phyloP scores from a whole-genome alignment of 1,284 basidiomycete genomes.

The Malassezia obtusa region DNA sequence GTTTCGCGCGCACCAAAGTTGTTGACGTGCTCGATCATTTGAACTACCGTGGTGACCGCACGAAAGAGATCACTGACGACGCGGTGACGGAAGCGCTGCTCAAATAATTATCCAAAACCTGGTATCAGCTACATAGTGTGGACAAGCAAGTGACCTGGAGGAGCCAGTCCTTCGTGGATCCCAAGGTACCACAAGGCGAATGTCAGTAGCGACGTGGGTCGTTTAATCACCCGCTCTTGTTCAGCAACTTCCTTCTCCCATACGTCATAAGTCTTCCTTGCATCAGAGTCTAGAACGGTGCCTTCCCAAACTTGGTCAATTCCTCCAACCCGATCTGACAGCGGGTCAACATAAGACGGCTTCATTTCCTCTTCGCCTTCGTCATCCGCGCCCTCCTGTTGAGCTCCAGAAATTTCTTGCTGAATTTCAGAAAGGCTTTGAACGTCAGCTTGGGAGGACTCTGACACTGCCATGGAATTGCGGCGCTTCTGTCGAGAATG shows the following conservation, averaged over 20 bases:
- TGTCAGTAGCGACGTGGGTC: conserved; percentile 7
- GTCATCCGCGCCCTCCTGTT: background rate
- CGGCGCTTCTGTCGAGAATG: background rate
- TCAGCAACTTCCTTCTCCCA: background rate
- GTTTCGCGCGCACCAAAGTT: conserved; percentile 66
- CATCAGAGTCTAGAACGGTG: conserved; percentile 12
- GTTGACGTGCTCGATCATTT: conserved; percentile 77
- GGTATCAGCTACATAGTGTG: conserved; percentile 4
- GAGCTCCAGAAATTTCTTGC: background rate
- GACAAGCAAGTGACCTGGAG: conserved; percentile 8
- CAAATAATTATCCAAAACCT: too few relatives aligned
- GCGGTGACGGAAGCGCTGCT: conserved; percentile 25
- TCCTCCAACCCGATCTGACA: background rate
- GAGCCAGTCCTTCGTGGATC: conserved; percentile 4
- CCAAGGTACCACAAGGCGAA: conserved; percentile 10
- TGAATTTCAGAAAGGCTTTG: background rate
- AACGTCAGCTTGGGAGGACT: too few relatives aligned
- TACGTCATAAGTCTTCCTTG: background rate
- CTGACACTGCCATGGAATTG: background rate
- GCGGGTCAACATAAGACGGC: conserved; percentile 12
- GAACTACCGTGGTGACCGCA: conserved; percentile 72
- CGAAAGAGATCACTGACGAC: background rate
- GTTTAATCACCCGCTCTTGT: background rate
- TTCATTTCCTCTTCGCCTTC: background rate
- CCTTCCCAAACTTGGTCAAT: conserved; percentile 11